Base-by-base conservation (phyloP, 306 rosid genomes). In the Inga laurina region DNA sequence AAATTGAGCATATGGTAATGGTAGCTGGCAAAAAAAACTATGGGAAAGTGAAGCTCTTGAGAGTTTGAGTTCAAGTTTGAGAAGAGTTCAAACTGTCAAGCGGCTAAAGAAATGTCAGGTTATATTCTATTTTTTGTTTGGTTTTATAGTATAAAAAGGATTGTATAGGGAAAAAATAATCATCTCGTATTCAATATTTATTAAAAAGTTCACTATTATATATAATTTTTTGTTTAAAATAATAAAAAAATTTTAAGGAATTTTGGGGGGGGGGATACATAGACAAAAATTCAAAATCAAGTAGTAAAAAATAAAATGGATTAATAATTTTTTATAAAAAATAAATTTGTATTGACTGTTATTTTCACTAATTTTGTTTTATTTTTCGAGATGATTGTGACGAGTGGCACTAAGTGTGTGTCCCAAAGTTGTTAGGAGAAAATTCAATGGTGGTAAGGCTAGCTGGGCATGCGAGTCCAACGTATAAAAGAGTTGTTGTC, bases 371-470 rank as follows among this genome's bases (percentile, higher is more conserved):
- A 3, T 13, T 49, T 19, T 57, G 4, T 37, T 4, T 4, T 4
- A 30, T 32, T 32, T 5, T 27, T 27, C 13, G 4, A 27, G 76
- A 32, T 85, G 85, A 74, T 12, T 32, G 83, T 56, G 85, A 75
- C 61, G 46, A 82, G 66, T 32, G 32, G 72, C 46, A 67, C 72
- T 14, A 51, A 61, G 51, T 16, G 76, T 68, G 56, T 18, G 46
- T 65, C 35, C 4, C 21, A 46, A 86, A 22, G 64, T 39, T 44
- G 77, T 34, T 44, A 19, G 45, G 32, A 21, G 52, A 22, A 41
- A 72, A 72, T 22, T 32, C 57, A 72, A 24, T 1, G 76, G 76
- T 24, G 39, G 27, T 11, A 44, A 71, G 34, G 34, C 19, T 27
- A 41, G 52, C 4, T 16, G 45, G 30, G 21, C 30, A 7, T n/a